Percentiles rank a stretch among this genome's conserved stretches.
Evolutionary conservation across 2,329 filamentous ascomycete genomes (phyloP).

Genomic region (Zymoseptoria pseudotritici): DNA sequence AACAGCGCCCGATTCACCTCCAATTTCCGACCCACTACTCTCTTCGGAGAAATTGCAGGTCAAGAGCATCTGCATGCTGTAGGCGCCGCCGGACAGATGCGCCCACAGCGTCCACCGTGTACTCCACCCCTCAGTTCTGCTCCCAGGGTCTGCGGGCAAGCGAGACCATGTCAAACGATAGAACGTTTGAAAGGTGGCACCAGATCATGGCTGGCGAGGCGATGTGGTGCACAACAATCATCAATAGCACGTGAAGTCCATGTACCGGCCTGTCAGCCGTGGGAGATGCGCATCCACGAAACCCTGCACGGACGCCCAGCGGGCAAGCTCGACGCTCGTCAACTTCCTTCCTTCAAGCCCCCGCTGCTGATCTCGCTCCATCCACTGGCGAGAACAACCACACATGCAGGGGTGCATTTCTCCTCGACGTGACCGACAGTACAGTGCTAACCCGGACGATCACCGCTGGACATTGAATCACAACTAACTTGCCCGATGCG

Average conservation of each 20-base stretch:
- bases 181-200: slow-evolving; percentile 17
- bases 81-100: slow-evolving; percentile 1
- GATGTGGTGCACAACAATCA: slow-evolving; percentile 2
- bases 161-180: slow-evolving; percentile 17
- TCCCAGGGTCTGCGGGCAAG: slow-evolving; percentile 4
- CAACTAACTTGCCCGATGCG: slow-evolving; percentile 2
- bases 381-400: neutral
- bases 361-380: neutral
- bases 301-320: neutral
- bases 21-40: slow-evolving; percentile 15
- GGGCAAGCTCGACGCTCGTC: neutral
- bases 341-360: neutral
- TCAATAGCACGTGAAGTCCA: slow-evolving; percentile 13
- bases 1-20: slow-evolving; percentile 13
- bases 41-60: slow-evolving; percentile 14
- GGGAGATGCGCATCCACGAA: neutral
- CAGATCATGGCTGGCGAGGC: slow-evolving; percentile 6
- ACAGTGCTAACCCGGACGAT: neutral
- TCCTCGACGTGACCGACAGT: neutral
- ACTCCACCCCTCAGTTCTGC: neutral
- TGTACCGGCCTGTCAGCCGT: slow-evolving; percentile 10
- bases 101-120: neutral
- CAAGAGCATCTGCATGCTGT: slow-evolving; percentile 1
- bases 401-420: neutral
- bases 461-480: neutral